These are phyloP conservation scores for Carex sylvatica DNA, from an alignment of 202 grass and related monocot genomes.

Conservation along the genomic window DNA sequence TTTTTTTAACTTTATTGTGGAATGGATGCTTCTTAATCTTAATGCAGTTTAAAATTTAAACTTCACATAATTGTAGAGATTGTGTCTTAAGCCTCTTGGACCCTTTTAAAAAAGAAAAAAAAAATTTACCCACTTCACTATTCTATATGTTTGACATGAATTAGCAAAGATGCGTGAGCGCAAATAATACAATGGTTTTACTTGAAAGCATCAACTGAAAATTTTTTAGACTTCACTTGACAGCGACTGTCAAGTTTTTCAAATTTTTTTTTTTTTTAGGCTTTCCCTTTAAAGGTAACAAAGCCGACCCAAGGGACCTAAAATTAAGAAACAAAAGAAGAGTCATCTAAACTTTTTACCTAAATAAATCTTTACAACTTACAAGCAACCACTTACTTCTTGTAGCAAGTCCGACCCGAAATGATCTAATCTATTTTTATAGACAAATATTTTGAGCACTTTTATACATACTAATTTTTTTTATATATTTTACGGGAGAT, in stretches of 20 bases:
- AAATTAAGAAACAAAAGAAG: neutral
- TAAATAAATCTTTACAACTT: conserved; percentile 23
- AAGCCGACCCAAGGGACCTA: neutral
- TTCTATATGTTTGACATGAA: neutral
- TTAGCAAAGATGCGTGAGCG: neutral
- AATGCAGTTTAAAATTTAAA: too few species aligned
- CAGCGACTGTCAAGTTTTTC: too few species aligned
- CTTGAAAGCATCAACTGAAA: conserved; percentile 6
- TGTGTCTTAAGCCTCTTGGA: neutral
- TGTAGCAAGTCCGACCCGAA: neutral
- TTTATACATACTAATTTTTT: neutral
- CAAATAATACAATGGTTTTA: conserved; percentile 14
- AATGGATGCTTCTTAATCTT: too few species aligned
- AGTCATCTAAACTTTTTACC: neutral
- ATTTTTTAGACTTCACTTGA: neutral
- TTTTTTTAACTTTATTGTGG: too few species aligned
- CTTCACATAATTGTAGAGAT: too few species aligned
- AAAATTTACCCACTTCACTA: neutral
- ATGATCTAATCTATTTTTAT: neutral
- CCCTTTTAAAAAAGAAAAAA: too few species aligned
- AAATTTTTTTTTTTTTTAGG: neutral
- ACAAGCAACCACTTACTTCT: neutral
- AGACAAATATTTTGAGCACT: neutral
- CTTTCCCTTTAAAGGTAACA: conserved; percentile 6
- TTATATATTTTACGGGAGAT: neutral